Evolutionary conservation across 169 alveolate species (phyloP), one percentile per base, ranked within the genome.

Genomic region (Babesia bigemina): DNA sequence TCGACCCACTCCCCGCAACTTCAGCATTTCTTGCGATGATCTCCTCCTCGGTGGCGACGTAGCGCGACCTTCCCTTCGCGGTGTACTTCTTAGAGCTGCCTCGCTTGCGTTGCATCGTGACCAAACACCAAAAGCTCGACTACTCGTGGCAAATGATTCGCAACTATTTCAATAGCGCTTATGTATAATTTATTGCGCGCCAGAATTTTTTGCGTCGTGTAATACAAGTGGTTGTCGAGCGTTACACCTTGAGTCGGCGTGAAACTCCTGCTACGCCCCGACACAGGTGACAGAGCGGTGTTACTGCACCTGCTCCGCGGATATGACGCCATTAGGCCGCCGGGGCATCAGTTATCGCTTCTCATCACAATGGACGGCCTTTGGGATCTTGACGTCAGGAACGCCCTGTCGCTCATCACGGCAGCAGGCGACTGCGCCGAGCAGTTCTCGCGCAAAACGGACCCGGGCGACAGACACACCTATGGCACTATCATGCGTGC

Each of bases 1-100:
- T 57, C 21, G 70, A 42, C n/a, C 44, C 77, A 8, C 57, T 52
- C 21, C 26, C 52, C 13, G 0, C 36, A 4, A 72, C 24, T 36
- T 39, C 77, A 56, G 65, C 74, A 42, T 83, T 83, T 17, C 90
- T 57, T 11, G 79, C 90, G 61, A 75, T 67, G 42, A 83, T 62
- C 65, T 83, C 90, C n/a, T 83, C 90, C 61, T 57, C 86, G 21
- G 90, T 63, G 12, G 88, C 88, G 12, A 75, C 78, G 63, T 74
- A 75, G 22, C 90, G 62, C 44, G 82, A 70, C 57, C 90, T 63
- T 53, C 90, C 86, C 44, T 60, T 83, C 45, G 90, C 56, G 36
- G 82, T 83, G 69, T 70, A 83, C 63, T 83, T 83, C 75, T 83
- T 83, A 26, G 72, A 79, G 50, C 84, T 61, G 33, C 90, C 90